phyloP scores from a whole-genome alignment of 139 green algal genomes.

The Micractinium conductrix region DNA sequence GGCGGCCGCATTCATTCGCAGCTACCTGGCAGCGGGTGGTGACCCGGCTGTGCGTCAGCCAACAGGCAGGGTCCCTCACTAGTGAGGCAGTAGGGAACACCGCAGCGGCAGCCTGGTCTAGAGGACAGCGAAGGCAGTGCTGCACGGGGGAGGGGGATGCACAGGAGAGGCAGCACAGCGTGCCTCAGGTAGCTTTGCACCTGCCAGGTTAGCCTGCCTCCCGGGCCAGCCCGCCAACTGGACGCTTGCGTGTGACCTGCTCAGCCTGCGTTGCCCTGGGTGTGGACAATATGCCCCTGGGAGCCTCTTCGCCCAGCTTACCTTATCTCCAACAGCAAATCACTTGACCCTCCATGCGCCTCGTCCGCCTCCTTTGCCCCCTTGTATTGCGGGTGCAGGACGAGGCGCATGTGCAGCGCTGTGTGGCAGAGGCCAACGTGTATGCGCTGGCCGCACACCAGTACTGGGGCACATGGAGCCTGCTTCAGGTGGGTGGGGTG shows the following conservation, averaged over 20 bases:
- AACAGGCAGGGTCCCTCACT: not conserved
- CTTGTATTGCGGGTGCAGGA: conserved; percentile 17
- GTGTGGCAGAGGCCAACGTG: conserved; percentile 76
- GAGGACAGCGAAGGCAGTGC: not conserved
- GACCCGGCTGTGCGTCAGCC: no score
- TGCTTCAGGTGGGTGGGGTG: conserved; percentile 69
- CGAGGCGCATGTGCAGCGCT: conserved; percentile 36
- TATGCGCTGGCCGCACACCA: conserved; percentile 88
- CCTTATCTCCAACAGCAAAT: not conserved
- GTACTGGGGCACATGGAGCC: conserved; percentile 94
- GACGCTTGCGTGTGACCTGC: no score
- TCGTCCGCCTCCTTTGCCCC: not conserved
- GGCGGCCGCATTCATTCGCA: conserved; percentile 60
- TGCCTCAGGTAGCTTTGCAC: not conserved
- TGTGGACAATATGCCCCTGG: not conserved
- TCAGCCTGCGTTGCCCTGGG: no score
- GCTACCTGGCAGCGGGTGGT: conserved; percentile 78
- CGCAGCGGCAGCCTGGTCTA: not conserved
- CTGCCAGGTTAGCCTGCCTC: no score
- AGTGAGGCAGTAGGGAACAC: not conserved
- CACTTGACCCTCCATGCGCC: not conserved
- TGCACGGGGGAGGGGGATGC: no score
- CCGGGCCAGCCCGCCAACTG: no score
- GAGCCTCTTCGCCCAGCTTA: not conserved
- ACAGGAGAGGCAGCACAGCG: not conserved